Conservation (phyloP, 2,329 filamentous ascomycete genomes). For the Aspergillus awamori region DNA sequence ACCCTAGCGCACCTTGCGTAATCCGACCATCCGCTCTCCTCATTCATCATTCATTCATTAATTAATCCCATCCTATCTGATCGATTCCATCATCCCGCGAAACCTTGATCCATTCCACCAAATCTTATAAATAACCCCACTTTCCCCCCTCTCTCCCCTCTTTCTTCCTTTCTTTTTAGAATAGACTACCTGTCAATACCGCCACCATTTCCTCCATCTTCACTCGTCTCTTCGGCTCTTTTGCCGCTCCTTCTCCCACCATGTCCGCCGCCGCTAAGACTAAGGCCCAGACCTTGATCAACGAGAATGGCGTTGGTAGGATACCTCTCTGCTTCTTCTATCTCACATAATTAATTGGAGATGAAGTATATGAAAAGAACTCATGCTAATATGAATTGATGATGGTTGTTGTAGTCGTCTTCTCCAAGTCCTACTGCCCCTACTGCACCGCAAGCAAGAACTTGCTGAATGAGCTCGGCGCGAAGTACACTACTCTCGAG, state of each 20-base stretch:
- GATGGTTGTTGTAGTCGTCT: slow-evolving; percentile 56
- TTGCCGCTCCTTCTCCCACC: slow-evolving; percentile 59
- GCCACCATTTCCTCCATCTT: slow-evolving; percentile 68
- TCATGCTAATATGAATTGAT: too few relatives aligned
- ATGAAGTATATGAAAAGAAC: too few relatives aligned
- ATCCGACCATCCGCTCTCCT: neutral
- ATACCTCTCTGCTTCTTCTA: slow-evolving; percentile 17
- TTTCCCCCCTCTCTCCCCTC: neutral
- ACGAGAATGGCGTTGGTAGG: slow-evolving; percentile 83
- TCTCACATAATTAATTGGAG: too few relatives aligned
- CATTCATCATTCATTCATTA: neutral
- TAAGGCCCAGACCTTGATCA: slow-evolving; percentile 83
- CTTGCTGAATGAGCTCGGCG: slow-evolving; percentile 68
- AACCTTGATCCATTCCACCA: neutral
- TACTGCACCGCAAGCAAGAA: slow-evolving; percentile 83
- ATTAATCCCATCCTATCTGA: too few relatives aligned
- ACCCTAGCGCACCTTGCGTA: neutral
- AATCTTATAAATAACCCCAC: slow-evolving; percentile 6
- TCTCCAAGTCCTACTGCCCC: slow-evolving; percentile 96
- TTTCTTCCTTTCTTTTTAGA: neutral
- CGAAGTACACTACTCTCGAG: slow-evolving; percentile 76
- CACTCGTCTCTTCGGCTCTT: slow-evolving; percentile 68
- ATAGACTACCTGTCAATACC: slow-evolving; percentile 7
- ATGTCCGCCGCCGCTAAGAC: slow-evolving; percentile 84
- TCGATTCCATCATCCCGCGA: neutral